Evolutionary conservation across 768 basidiomycete genomes (phyloP), one percentile per base, ranked within the genome.

Genomic region (Russula sp.): DNA sequence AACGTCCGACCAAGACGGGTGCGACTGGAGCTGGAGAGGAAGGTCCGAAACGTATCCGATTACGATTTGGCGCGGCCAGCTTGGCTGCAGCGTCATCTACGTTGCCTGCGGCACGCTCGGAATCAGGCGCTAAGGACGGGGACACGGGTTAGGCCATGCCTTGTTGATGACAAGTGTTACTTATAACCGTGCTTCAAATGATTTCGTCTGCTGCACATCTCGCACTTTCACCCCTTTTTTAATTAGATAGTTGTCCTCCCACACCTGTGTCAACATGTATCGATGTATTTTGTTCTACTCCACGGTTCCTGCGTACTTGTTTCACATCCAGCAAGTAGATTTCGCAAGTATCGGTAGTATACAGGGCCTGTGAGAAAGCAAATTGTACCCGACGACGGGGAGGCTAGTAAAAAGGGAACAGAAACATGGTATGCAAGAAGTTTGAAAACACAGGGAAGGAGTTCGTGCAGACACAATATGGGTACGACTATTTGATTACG

Each of bases 61-160:
- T 92, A 62, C 87, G 83, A 73, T 78, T 90, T 61, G 83, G 84
- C 20, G 70, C 76, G 16, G 73, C 76, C n/a, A 76, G 75, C 20
- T 68, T 78, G 52, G 74, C 75, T 9, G 73, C 66, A 11, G 68
- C 71, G 25, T 54, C 64, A 42, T 67, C 71, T 35, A 62, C 75
- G 48, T 72, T 76, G 54, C 66, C 62, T n/a, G 69, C 79, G 29
- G 65, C 75, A 11, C 77, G 83, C 70, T 82, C 88, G 83, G 80
- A 84, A 79, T 73, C 79, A 63, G 79, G 82, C 69, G 77, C 80
- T 61, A 89, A 89, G 74, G 86, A 89, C 67, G 87, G 84, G 57
- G 88, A 90, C 70, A 87, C 81, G 46, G 88, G 88, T 64, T 90
- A 78, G 73, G 16, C 5, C 7, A 41, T 41, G 16, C 20, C 13